These are phyloP conservation scores for Puccinellia tenuiflora DNA, from an alignment of 176 grass and related monocot species.

Conservation along the genomic window DNA sequence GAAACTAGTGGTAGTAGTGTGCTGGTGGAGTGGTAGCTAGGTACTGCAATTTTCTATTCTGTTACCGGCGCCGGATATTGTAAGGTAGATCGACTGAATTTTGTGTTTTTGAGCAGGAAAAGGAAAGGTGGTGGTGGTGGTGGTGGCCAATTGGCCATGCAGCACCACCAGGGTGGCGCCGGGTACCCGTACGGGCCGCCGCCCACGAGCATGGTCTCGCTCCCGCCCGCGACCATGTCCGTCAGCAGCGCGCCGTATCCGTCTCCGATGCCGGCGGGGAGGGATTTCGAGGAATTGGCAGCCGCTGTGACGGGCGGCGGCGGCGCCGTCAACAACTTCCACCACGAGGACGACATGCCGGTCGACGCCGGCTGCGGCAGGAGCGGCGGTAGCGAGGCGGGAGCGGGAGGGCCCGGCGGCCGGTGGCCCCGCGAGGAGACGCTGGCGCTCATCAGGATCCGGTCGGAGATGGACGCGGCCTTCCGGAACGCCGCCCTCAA, in stretches of 20 bases:
- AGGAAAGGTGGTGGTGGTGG: background rate
- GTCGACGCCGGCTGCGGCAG: background rate
- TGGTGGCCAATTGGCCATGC: conserved; percentile 27
- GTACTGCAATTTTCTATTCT: conserved; percentile 28
- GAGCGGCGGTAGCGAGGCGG: conserved; percentile 3
- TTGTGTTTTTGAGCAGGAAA: conserved; percentile 26
- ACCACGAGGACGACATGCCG: conserved; percentile 23
- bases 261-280: background rate
- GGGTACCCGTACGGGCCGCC: conserved; percentile 37
- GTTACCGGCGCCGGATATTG: background rate
- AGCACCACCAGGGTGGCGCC: conserved; percentile 31
- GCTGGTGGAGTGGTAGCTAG: conserved; percentile 10
- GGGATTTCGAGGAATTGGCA: conserved; percentile 27
- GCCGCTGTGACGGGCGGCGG: background rate
- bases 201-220: conserved; percentile 20
- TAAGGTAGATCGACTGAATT: conserved; percentile 40
- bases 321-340: conserved; percentile 11
- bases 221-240: conserved; percentile 23
- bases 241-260: conserved; percentile 24
- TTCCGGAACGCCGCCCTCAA: conserved; percentile 97
- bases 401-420: conserved; percentile 37
- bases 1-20: background rate
- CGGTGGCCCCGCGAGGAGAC: conserved; percentile 94
- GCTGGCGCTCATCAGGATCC: conserved; percentile 87
- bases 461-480: conserved; percentile 90